These are phyloP conservation scores for Dryadomyces quercus-mongolicae DNA, from an alignment of 2,329 filamentous ascomycete species.

Conservation along the genomic window DNA sequence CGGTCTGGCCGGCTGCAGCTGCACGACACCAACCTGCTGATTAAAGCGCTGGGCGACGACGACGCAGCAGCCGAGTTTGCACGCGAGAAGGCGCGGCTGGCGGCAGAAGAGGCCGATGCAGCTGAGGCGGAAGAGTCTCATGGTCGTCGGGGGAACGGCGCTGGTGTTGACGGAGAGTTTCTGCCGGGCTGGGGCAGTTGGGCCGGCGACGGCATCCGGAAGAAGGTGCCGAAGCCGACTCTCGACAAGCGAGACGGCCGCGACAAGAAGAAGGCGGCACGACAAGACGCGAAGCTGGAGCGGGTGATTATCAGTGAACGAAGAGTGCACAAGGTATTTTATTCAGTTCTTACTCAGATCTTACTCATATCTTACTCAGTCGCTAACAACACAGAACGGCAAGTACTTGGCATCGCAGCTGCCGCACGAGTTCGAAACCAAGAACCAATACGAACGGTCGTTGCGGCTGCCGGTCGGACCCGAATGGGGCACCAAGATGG, in stretches of 20 bases:
- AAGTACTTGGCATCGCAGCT: constrained; percentile 77
- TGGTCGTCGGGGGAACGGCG: neutral
- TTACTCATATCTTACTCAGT: constrained; percentile 10
- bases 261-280: constrained; percentile 58
- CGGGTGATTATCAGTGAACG: constrained; percentile 91
- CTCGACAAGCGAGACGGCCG: constrained; percentile 46
- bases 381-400: constrained; percentile 47
- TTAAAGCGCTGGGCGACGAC: constrained; percentile 67
- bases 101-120: constrained; percentile 72
- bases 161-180: constrained; percentile 65
- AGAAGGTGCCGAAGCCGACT: constrained; percentile 14
- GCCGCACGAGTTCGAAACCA: constrained; percentile 81
- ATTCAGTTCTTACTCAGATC: neutral
- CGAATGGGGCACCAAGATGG: constrained; percentile 95
- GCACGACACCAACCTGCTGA: constrained; percentile 44
- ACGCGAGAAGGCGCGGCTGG: constrained; percentile 61
- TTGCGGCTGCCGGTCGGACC: constrained; percentile 78
- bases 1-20: neutral
- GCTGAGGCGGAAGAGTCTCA: constrained; percentile 44
- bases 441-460: constrained; percentile 80
- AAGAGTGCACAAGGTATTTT: constrained; percentile 64
- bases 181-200: constrained; percentile 91
- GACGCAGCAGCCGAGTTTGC: constrained; percentile 74
- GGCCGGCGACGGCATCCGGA: constrained; percentile 73
- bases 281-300: constrained; percentile 72